phyloP scores from a whole-genome alignment of 2,329 filamentous ascomycete species.

The Aureobasidium sp. region DNA sequence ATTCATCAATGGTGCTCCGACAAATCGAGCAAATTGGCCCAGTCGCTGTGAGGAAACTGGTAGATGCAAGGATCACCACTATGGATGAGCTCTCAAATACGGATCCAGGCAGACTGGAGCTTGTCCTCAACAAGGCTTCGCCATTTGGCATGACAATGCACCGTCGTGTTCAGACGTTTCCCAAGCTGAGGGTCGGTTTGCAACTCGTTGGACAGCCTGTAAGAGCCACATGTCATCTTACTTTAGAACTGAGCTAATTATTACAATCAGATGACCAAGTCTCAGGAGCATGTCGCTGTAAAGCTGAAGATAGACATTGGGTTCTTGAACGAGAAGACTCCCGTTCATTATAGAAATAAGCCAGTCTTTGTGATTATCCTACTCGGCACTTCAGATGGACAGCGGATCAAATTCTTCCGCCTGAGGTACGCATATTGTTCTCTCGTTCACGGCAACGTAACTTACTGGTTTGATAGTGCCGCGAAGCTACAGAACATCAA shows the following conservation, averaged over 20 bases:
- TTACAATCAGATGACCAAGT: constrained; percentile 24
- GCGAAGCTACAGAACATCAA: constrained; percentile 57
- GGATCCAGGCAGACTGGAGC: constrained; percentile 68
- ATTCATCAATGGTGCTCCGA: constrained; percentile 69
- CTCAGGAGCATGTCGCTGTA: constrained; percentile 46
- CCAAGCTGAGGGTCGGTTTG: constrained; percentile 53
- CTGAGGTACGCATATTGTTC: constrained; percentile 39
- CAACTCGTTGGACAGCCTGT: constrained; percentile 43
- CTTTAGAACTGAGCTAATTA: constrained; percentile 21
- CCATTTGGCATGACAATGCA: constrained; percentile 71
- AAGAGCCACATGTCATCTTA: constrained; percentile 24
- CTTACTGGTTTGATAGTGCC: constrained; percentile 42
- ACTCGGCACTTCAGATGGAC: constrained; percentile 62
- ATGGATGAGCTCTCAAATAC: constrained; percentile 63
- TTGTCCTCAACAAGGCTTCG: constrained; percentile 68
- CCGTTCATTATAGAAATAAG: constrained; percentile 57
- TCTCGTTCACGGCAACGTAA: neutral
- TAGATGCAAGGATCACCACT: constrained; percentile 60
- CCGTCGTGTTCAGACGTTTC: constrained; percentile 62
- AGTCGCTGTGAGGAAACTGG: constrained; percentile 67
- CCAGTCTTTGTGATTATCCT: constrained; percentile 66
- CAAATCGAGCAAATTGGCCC: constrained; percentile 75
- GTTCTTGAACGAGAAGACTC: constrained; percentile 60
- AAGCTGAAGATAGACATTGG: constrained; percentile 61
- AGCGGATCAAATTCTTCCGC: constrained; percentile 60